phyloP scores from a whole-genome alignment of 2,329 filamentous ascomycete genomes.

The Fusarium solani-melongenae region DNA sequence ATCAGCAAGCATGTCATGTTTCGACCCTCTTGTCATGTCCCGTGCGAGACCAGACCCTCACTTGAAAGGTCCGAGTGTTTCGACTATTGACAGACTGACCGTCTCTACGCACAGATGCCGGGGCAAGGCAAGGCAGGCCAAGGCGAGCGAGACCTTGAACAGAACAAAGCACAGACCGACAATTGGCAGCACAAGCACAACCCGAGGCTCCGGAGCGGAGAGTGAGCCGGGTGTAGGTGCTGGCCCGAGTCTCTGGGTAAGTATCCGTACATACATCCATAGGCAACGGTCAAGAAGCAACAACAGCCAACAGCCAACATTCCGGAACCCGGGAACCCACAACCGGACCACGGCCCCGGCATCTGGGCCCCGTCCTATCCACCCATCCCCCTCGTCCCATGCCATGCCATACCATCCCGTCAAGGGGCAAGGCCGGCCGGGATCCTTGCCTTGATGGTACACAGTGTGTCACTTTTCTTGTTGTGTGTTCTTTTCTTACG shows the following conservation, averaged over 20 bases:
- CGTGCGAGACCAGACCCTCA: background rate
- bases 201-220: conserved; percentile 1
- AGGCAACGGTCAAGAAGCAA: background rate
- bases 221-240: background rate
- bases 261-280: background rate
- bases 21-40: background rate
- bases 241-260: background rate
- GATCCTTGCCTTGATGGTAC: conserved; percentile 20
- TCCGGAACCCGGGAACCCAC: conserved; percentile 2
- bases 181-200: background rate
- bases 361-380: conserved; percentile 4
- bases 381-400: background rate
- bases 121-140: background rate
- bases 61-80: background rate
- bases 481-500: background rate
- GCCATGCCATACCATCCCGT: conserved; percentile 10
- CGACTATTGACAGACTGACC: background rate
- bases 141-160: background rate
- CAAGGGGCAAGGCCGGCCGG: background rate
- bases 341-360: conserved; percentile 23
- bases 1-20: conserved; percentile 1
- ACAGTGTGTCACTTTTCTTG: conserved; percentile 14
- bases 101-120: conserved; percentile 8
- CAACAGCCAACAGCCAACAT: background rate
- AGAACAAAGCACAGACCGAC: conserved; percentile 29